phyloP scores from a whole-genome alignment of 208 protist genomes.

The Vickermania ingenoplastis region DNA sequence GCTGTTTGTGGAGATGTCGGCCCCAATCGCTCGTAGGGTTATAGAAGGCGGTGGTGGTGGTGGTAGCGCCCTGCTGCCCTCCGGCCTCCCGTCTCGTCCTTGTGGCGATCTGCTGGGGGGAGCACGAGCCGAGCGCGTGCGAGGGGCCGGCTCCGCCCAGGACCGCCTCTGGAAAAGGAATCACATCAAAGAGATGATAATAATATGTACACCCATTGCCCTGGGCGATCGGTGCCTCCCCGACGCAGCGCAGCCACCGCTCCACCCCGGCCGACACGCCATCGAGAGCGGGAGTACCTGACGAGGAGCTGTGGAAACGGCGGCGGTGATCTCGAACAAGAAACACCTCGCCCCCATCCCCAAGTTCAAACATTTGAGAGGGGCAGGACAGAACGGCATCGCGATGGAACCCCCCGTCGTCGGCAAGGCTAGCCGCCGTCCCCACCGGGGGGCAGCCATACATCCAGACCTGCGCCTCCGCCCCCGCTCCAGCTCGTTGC shows the following conservation, averaged over 20 bases:
- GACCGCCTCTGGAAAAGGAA: background rate
- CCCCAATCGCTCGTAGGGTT: no score
- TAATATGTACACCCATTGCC: background rate
- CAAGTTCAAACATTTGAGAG: background rate
- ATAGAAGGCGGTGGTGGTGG: no score
- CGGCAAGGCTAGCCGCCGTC: no score
- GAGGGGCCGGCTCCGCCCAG: background rate
- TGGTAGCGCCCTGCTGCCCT: no score
- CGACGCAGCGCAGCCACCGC: slow-evolving; percentile 60
- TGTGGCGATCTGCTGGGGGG: no score
- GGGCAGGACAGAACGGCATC: background rate
- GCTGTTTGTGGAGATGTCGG: no score
- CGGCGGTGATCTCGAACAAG: slow-evolving; percentile 8
- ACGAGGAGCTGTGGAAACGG: background rate
- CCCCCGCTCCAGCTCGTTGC: slow-evolving; percentile 13
- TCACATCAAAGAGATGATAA: background rate
- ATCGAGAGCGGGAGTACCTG: background rate
- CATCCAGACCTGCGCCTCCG: background rate
- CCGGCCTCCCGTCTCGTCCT: no score
- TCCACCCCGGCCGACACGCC: slow-evolving; percentile 8
- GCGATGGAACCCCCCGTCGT: background rate
- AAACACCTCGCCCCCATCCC: slow-evolving; percentile 15
- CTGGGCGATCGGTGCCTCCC: background rate
- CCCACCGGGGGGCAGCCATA: background rate
- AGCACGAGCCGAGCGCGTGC: no score